phyloP scores from a whole-genome alignment of 2,329 filamentous ascomycete genomes.

The Raffaelea albimanens region DNA sequence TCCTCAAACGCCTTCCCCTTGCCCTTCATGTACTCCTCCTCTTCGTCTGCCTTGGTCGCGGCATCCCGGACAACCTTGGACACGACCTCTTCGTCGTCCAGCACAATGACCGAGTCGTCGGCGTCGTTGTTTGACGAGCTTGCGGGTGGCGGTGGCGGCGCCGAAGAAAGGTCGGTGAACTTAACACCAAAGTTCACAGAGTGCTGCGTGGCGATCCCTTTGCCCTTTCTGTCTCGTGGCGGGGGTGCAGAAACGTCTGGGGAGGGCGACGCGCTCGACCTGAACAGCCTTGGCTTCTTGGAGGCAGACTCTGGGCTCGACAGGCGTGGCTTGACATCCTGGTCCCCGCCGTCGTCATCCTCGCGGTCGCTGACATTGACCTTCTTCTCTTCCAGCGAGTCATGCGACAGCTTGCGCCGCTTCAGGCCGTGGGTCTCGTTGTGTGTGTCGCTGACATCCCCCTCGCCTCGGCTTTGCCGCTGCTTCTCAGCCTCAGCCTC shows the following conservation, averaged over 20 bases:
- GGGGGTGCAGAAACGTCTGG: neutral
- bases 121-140: neutral
- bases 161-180: neutral
- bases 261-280: neutral
- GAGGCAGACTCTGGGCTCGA: neutral
- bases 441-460: neutral
- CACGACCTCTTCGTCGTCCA: constrained; percentile 5
- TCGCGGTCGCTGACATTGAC: too few relatives aligned
- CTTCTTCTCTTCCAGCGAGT: too few relatives aligned
- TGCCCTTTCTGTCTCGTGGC: constrained; percentile 6
- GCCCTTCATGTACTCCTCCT: neutral
- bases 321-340: neutral
- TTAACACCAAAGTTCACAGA: constrained; percentile 2
- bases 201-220: constrained; percentile 4
- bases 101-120: constrained; percentile 4
- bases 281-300: neutral
- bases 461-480: constrained; percentile 18
- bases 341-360: neutral
- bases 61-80: neutral
- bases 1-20: neutral
- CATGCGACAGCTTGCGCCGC: constrained; percentile 11
- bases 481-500: constrained; percentile 2
- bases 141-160: neutral
- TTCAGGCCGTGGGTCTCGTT: constrained; percentile 4
- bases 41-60: neutral